Evolutionary conservation across 257 asterid species (phyloP), one percentile per base, ranked within the genome.

Genomic region (Solanum arcanum): DNA sequence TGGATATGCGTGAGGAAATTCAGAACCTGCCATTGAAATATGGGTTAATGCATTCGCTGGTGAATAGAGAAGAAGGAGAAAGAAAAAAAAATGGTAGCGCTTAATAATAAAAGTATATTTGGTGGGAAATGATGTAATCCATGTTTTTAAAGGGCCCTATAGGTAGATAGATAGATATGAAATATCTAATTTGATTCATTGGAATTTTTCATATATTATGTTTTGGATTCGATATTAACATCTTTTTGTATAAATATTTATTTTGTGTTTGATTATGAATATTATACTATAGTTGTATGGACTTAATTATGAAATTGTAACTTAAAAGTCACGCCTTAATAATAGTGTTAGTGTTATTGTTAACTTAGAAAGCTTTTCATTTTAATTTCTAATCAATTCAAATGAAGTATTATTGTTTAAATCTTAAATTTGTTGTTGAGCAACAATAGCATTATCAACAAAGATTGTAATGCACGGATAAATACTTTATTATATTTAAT

Each of bases 21-120:
- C 93, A 5, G 88, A 88, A 87, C 44, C 37, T 76, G 92, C 97
- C 98, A 94, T 92, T 39, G 2, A 27, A 60, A 49, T 46, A n/a
- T 66, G 7, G 46, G 23, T 4, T 47, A 44, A 44, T 39, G 70
- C 84, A 78, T 78, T 42, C 5, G 29, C 11, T 39, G 23, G 41
- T 86, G 37, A 10, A 46, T 3, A 12, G 77, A 16, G 41, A 2
- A 31, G 42, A 7, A n/a, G 64, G 64, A 56, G n/a, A 7, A 3
- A 3, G 27, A 16, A 29, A 16, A 29, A 16, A 35, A 70, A 8
- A 18, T 27, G 42, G n/a, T 69, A 70, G 44, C 9, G 25, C 44
- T 70, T 33, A 70, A 16, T 72, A 18, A 35, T 72, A 33, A 27
- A 72, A 18, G 66, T 29, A 69, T 69, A 29, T 69, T 69, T 69